These are phyloP conservation scores for Gaeumannomyces tritici DNA, from an alignment of 2,329 filamentous ascomycete species.

Conservation along the genomic window DNA sequence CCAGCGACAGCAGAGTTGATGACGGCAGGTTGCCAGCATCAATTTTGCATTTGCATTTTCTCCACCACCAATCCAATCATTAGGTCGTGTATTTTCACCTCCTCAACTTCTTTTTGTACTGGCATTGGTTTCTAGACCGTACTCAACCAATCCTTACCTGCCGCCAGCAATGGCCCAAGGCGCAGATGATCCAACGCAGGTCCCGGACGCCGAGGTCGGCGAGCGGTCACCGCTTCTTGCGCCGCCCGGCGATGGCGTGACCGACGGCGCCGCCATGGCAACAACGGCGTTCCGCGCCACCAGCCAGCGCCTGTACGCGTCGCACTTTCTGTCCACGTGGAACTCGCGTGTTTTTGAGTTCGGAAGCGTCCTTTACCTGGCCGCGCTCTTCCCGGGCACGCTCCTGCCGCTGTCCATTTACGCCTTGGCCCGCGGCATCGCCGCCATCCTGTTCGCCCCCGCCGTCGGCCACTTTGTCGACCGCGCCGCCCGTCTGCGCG, in stretches of 20 bases:
- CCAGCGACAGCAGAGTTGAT: no score
- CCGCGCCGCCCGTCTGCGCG: conserved; percentile 34
- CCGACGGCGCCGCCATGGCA: neutral
- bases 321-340: conserved; percentile 54
- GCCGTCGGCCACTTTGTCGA: conserved; percentile 53
- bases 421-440: conserved; percentile 47
- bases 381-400: conserved; percentile 44
- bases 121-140: no score
- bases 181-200: neutral
- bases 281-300: neutral
- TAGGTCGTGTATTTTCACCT: no score
- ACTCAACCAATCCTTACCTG: neutral
- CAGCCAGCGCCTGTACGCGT: conserved; percentile 38
- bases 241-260: no score
- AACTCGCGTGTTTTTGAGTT: conserved; percentile 58
- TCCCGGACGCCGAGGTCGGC: neutral
- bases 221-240: neutral
- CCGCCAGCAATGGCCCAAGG: neutral
- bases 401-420: conserved; percentile 61
- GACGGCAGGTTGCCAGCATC: no score
- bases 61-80: no score
- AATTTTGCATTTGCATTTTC: no score
- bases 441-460: conserved; percentile 49
- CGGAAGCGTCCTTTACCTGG: conserved; percentile 48
- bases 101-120: no score